These are phyloP conservation scores for Mycena indigotica DNA, from an alignment of 768 basidiomycete species.

Conservation along the genomic window DNA sequence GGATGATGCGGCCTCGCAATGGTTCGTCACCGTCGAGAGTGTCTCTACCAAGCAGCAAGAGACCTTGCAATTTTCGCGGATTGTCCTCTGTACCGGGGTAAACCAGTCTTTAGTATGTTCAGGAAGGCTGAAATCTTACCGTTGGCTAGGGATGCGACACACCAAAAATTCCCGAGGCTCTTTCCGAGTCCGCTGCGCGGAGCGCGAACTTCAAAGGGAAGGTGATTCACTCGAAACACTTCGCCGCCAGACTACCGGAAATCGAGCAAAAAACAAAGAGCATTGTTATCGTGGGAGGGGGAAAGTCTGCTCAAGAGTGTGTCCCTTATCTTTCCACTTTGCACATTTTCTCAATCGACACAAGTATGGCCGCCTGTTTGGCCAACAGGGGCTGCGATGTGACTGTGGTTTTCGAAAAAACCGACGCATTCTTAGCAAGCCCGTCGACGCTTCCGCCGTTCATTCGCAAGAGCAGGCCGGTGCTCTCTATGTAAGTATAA, in stretches of 20 bases:
- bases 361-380: conserved; percentile 25
- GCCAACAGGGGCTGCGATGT: conserved; percentile 35
- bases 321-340: conserved; percentile 7
- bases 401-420: conserved; percentile 19
- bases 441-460: not conserved
- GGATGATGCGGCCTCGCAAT: conserved; percentile 35
- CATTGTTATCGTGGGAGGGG: conserved; percentile 28
- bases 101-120: conserved; percentile 3
- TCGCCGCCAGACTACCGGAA: conserved; percentile 42
- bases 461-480: too few species aligned
- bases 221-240: conserved; percentile 56
- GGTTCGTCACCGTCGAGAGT: conserved; percentile 49
- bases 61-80: conserved; percentile 44
- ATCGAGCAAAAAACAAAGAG: conserved; percentile 37
- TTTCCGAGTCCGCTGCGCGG: conserved; percentile 43
- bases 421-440: conserved; percentile 10
- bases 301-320: conserved; percentile 42
- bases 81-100: conserved; percentile 64
- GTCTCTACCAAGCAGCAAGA: conserved; percentile 24
- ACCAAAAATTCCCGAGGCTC: conserved; percentile 44
- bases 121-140: not conserved
- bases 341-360: not conserved
- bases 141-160: conserved; percentile 55
- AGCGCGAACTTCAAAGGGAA: conserved; percentile 43
- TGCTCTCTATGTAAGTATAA: too few species aligned